These are phyloP conservation scores for Monilinia fructigena DNA, from an alignment of 2,329 filamentous ascomycete species.

Conservation along the genomic window DNA sequence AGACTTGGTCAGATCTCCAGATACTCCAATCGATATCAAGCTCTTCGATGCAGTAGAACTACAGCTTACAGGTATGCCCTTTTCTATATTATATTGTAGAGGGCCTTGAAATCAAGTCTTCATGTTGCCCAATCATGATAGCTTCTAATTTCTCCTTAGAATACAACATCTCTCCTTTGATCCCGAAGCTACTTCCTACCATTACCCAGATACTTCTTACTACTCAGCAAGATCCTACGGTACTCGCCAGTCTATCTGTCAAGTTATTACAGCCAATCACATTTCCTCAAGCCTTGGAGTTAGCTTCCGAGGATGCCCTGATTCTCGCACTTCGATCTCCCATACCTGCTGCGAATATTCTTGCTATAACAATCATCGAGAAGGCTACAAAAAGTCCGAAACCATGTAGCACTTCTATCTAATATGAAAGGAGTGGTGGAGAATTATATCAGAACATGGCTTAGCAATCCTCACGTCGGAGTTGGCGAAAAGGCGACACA, in stretches of 20 bases:
- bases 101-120: neutral
- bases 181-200: conserved; percentile 53
- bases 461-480: conserved; percentile 52
- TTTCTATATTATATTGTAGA: neutral
- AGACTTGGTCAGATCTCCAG: conserved; percentile 47
- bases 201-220: conserved; percentile 53
- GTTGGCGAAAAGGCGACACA: conserved; percentile 54
- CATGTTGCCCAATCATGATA: neutral
- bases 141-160: conserved; percentile 42
- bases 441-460: conserved; percentile 52
- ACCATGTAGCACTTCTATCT: conserved; percentile 52
- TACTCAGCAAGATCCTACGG: conserved; percentile 51
- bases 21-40: conserved; percentile 46
- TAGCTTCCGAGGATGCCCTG: conserved; percentile 53
- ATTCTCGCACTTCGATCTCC: conserved; percentile 54
- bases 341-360: conserved; percentile 55
- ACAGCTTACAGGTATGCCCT: conserved; percentile 53
- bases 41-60: conserved; percentile 60
- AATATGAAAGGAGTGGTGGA: conserved; percentile 50
- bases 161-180: conserved; percentile 51
- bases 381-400: conserved; percentile 52
- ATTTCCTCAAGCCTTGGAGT: conserved; percentile 51
- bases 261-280: conserved; percentile 55
- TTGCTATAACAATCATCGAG: conserved; percentile 55
- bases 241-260: conserved; percentile 52